These are phyloP conservation scores for Avena sativa DNA, from an alignment of 176 grass and related monocot genomes.

Conservation along the genomic window DNA sequence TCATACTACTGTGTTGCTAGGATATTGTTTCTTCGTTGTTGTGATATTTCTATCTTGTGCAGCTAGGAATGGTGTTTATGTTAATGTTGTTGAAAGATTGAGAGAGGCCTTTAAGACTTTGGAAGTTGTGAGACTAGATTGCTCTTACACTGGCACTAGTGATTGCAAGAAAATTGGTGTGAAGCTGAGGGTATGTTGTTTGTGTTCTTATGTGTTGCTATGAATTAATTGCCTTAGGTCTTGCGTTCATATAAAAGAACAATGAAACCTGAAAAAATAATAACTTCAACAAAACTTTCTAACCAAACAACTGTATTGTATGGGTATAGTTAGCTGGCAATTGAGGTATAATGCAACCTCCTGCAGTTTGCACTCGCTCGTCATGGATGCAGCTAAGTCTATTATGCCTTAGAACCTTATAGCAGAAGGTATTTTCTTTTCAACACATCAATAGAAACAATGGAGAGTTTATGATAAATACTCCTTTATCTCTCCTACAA, in stretches of 20 bases:
- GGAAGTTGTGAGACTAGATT: constrained; percentile 71
- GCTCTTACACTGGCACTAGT: constrained; percentile 53
- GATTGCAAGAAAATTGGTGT: constrained; percentile 89
- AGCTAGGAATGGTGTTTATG: constrained; percentile 86
- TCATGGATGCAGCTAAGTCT: background rate
- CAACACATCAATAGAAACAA: background rate
- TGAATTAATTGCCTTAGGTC: background rate
- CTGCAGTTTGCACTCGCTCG: background rate
- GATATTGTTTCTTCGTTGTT: background rate
- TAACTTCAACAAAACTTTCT: background rate
- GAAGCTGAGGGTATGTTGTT: constrained; percentile 68
- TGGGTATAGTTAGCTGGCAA: background rate
- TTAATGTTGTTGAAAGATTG: constrained; percentile 75
- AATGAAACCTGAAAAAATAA: background rate
- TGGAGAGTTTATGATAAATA: background rate
- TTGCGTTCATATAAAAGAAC: background rate
- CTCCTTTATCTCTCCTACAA: background rate
- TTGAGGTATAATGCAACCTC: background rate
- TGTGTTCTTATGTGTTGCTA: background rate
- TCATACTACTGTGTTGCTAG: background rate
- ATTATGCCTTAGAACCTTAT: background rate
- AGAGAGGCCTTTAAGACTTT: constrained; percentile 65
- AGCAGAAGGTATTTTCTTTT: background rate
- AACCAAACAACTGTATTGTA: background rate
- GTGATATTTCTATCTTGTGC: constrained; percentile 22